Conservation (phyloP, 2,329 filamentous ascomycete genomes). For the Daldinia eschscholtzii region DNA sequence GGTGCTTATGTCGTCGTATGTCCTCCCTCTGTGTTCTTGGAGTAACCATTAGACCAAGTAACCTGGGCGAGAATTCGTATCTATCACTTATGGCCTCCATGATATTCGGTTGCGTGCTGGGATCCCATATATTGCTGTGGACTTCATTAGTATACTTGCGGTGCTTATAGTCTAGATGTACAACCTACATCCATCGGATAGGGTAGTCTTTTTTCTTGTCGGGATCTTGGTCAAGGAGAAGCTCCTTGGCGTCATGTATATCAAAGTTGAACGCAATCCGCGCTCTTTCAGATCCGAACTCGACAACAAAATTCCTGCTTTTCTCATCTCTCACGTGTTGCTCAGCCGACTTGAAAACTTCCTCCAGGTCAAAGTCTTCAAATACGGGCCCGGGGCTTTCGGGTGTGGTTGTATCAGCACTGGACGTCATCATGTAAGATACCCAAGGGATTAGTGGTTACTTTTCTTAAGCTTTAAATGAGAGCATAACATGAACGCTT, state of each 20-base stretch:
- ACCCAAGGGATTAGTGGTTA: neutral
- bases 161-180: constrained; percentile 2
- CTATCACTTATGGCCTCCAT: constrained; percentile 68
- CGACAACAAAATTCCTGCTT: constrained; percentile 73
- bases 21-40: constrained; percentile 32
- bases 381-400: constrained; percentile 53
- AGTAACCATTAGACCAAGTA: constrained; percentile 70
- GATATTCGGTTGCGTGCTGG: constrained; percentile 68
- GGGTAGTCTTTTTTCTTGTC: constrained; percentile 57
- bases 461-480: neutral
- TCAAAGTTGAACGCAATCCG: constrained; percentile 68
- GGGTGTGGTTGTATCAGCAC: constrained; percentile 12
- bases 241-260: constrained; percentile 55
- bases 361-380: constrained; percentile 65
- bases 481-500: neutral
- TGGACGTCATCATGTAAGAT: constrained; percentile 27
- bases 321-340: constrained; percentile 55
- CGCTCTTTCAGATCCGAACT: constrained; percentile 69
- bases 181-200: constrained; percentile 77
- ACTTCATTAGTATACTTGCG: constrained; percentile 26
- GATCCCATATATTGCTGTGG: constrained; percentile 76
- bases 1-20: constrained; percentile 33
- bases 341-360: constrained; percentile 61
- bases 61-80: constrained; percentile 77
- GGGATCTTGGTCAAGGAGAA: constrained; percentile 52